Evolutionary conservation across 2,329 filamentous ascomycete genomes (phyloP).

Genomic region (Fusarium fujikuroi): DNA sequence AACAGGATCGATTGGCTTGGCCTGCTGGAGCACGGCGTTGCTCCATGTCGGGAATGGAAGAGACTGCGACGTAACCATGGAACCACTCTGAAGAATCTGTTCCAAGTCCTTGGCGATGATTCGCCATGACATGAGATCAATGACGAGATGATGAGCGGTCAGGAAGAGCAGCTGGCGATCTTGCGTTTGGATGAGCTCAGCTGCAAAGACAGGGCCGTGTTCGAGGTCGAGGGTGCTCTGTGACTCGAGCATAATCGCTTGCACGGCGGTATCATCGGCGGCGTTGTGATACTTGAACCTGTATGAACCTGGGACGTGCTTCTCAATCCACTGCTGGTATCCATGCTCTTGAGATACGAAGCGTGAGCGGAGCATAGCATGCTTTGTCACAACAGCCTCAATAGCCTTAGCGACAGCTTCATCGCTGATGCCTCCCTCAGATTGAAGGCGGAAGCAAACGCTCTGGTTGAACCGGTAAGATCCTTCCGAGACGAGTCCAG

Average conservation of each 20-base stretch:
- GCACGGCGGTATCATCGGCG: neutral
- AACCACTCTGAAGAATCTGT: neutral
- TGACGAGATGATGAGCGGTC: neutral
- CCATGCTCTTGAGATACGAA: neutral
- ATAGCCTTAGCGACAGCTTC: neutral
- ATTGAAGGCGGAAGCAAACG: neutral
- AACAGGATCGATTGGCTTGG: fast-evolving
- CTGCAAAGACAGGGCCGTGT: neutral
- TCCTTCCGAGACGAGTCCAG: neutral
- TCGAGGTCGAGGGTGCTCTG: neutral
- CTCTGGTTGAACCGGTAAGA: neutral
- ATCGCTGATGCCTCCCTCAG: fast-evolving
- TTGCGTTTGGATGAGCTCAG: neutral
- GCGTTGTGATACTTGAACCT: neutral
- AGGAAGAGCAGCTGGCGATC: neutral
- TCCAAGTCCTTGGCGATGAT: neutral
- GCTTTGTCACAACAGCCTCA: neutral
- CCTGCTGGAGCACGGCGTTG: neutral
- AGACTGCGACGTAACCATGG: neutral
- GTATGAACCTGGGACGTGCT: neutral
- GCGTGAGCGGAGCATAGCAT: neutral
- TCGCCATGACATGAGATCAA: neutral
- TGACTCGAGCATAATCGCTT: neutral
- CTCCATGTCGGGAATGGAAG: neutral
- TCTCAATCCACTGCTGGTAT: neutral